Percentiles rank a stretch among this genome's conserved stretches.
These are phyloP conservation scores for Vickermania ingenoplastis DNA, from an alignment of 208 protist species.

Conservation along the genomic window DNA sequence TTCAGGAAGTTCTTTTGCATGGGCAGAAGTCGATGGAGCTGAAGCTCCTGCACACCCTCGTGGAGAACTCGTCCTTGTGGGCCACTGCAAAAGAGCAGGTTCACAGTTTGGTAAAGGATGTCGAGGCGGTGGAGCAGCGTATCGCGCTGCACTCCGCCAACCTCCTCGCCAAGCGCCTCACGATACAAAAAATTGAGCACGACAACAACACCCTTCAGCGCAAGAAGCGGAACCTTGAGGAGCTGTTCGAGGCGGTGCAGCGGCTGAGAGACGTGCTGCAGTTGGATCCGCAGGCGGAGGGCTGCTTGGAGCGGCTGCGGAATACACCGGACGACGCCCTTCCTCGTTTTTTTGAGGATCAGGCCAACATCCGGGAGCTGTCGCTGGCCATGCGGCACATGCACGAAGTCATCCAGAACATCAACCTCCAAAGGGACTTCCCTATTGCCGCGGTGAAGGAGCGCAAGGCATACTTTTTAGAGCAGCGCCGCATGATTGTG, in stretches of 20 bases:
- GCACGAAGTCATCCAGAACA: conserved; percentile 57
- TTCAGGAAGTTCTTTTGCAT: conserved; percentile 54
- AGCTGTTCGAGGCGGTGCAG: conserved; percentile 51
- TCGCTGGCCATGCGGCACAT: conserved; percentile 66
- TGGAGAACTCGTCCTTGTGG: conserved; percentile 43
- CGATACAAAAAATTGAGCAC: conserved; percentile 78
- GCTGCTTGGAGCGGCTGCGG: conserved; percentile 36
- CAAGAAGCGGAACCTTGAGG: conserved; percentile 65
- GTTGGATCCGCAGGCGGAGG: conserved; percentile 30
- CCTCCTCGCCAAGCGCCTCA: conserved; percentile 63
- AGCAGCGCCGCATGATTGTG: conserved; percentile 67
- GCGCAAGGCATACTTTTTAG: conserved; percentile 61
- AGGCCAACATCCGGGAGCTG: conserved; percentile 45
- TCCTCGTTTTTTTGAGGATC: conserved; percentile 52
- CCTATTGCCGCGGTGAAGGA: conserved; percentile 75
- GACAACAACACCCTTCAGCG: conserved; percentile 75
- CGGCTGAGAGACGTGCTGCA: conserved; percentile 57
- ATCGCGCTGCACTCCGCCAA: conserved; percentile 68
- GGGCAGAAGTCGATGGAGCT: conserved; percentile 71
- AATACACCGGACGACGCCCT: conserved; percentile 26
- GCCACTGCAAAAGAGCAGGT: conserved; percentile 40
- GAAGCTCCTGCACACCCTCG: conserved; percentile 45
- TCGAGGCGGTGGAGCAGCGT: conserved; percentile 64
- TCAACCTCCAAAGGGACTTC: conserved; percentile 51
- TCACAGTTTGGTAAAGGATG: conserved; percentile 42